These are phyloP conservation scores for Drosera capensis DNA, from an alignment of 148 eudicot species.

Conservation along the genomic window DNA sequence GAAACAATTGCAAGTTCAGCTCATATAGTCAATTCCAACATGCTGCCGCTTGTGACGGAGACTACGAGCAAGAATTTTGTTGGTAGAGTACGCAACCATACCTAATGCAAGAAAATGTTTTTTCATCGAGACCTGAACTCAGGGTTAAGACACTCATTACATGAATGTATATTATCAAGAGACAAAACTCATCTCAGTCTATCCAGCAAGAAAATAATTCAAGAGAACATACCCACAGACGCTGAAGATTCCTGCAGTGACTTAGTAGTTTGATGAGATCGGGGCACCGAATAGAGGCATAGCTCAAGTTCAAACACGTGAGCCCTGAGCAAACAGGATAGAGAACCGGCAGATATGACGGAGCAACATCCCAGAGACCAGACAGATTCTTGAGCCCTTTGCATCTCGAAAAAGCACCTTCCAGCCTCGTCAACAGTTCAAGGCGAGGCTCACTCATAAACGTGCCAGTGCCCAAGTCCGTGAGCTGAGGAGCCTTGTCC, in stretches of 20 bases:
- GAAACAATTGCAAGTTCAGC: too few species aligned
- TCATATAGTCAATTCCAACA: too few species aligned
- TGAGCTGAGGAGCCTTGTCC: constrained; percentile 45
- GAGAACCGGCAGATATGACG: constrained; percentile 61
- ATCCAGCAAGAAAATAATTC: neutral
- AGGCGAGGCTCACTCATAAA: constrained; percentile 51
- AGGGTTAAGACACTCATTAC: too few species aligned
- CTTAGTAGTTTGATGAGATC: constrained; percentile 58
- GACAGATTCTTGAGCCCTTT: constrained; percentile 59
- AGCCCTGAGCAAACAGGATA: constrained; percentile 61
- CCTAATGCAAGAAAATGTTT: too few species aligned
- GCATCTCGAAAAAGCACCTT: constrained; percentile 51
- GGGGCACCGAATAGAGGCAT: constrained; percentile 61
- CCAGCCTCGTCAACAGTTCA: constrained; percentile 41
- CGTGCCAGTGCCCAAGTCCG: constrained; percentile 72
- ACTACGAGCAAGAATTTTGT: too few species aligned
- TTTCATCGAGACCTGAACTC: too few species aligned
- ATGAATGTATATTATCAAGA: too few species aligned
- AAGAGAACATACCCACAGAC: constrained; percentile 89
- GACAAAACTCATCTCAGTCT: neutral
- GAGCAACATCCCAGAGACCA: constrained; percentile 80
- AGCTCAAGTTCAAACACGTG: constrained; percentile 76
- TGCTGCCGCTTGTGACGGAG: too few species aligned
- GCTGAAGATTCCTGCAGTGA: constrained; percentile 57
- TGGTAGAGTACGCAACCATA: too few species aligned